Evolutionary conservation across 1,284 basidiomycete genomes (phyloP), one percentile per base, ranked within the genome.

Genomic region (Cronartium quercuum): DNA sequence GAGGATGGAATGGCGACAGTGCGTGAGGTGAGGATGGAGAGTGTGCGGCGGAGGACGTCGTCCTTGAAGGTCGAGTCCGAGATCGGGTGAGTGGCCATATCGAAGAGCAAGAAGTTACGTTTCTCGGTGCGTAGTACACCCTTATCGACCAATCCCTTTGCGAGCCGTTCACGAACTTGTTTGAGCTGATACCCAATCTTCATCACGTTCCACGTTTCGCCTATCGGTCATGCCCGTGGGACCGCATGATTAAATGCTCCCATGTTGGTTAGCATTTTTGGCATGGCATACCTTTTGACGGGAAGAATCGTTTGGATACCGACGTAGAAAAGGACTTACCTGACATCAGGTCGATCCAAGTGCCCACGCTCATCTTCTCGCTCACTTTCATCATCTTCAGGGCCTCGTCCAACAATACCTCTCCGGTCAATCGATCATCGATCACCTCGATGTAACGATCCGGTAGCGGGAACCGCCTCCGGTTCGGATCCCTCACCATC

Each of bases 191-290:
- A 97, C 37, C 93, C 93, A 75, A 96, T 96, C 84, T 96, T 96
- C 89, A 96, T 92, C 6, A 96, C 92, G 82, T 97, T 96, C 94
- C 94, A 97, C 68, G 94, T 97, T 84, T 97, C 94, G 77, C 93
- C 93, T 95, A 80, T 21, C 47, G 12, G n/a, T 29, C 7, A 55
- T 7, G 29, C 6, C 51, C 7, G 51, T 18, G 7, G 10, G 51
- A 21, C 18, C n/a, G 51, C 29, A 55, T 55, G 0, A 3, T 21
- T 21, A 13, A 35, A 21, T 13, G 60, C 60, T 13, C 13, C 60
- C 13, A 62, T 12, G 60, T 35, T 35, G 41, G 1, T 35, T 38
- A 29, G 15, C 13, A 18, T 47, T 21, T 38, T 38, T n/a, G n/a
- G n/a, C n/a, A n/a, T n/a, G n/a, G n/a, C n/a, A n/a, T n/a, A n/a